Evolutionary conservation across 1,139 yeast species (phyloP), one percentile per base, ranked within the genome.

Genomic region (Candida glucosophila): DNA sequence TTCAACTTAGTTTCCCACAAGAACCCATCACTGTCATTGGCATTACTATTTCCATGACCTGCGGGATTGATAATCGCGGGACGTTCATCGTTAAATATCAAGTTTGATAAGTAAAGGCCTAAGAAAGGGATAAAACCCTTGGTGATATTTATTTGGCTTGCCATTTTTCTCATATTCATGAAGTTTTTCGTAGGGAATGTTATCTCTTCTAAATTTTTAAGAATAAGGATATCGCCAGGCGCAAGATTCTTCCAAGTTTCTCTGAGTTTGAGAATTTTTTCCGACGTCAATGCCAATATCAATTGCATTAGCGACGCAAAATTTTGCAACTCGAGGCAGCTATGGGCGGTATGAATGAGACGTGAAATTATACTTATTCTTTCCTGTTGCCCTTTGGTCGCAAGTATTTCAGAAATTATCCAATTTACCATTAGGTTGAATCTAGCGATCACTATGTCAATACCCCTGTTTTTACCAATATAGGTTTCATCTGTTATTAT

Each of bases 371-470:
- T 68, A 29, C 71, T 66, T 22, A 74, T 74, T 36, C 90, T 63
- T 40, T 80, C 75, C 8, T 56, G 58, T 20, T 67, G 56, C 21
- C 64, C 59, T 29, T 65, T 65, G 6, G 95, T 83, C 34, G 90
- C 56, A 10, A 85, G 51, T 28, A 90, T 71, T 52, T 90, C 95
- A 1, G 95, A 82, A 22, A 83, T 77, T 25, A 86, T 77, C 98
- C 98, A 90, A 45, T 83, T 83, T 5, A 83, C 85, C 67, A 83
- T 79, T 29, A 90, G 58, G 44, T 88, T 86, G 58, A 88, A 90
- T 37, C 98, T 64, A 0, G 93, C 70, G 28, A 86, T 77, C n/a
- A 85, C 90, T 27, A 88, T 55, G 40, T 83, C 85, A 16, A 85
- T 77, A 0, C 96, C 95, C 17, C 76, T 70, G 30, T 73, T 58